Base-by-base conservation (phyloP, 768 basidiomycete genomes). In the Leccinum arenicola region DNA sequence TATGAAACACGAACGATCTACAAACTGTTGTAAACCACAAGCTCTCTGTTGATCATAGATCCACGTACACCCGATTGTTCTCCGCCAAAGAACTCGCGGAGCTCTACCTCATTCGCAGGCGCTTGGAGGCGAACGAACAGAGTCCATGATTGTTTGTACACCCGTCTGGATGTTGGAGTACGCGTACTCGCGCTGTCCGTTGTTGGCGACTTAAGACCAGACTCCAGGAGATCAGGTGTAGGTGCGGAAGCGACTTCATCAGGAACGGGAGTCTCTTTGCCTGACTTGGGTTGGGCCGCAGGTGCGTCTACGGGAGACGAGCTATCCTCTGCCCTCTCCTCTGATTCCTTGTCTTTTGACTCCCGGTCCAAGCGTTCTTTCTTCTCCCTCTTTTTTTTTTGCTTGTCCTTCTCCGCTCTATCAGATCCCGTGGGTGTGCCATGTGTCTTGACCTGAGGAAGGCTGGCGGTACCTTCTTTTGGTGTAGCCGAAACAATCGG, bases 141-240 rank as follows among this genome's bases (percentile, higher is more conserved):
- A 8, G 93, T 95, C 87, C 87, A 92, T 6, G 92, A 91, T 71
- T 91, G 84, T 43, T 89, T 80, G 29, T 82, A 76, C 0, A 83
- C 81, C 57, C 84, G 82, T 50, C 80, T 79, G 36, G 81, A 80
- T 55, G 85, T 89, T 19, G 92, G 92, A 27, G 92, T 93, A 56
- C 90, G 81, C 23, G 78, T 75, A 9, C 89, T 88, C 0, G 81
- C 71, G 33, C 84, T 84, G 55, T 85, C 86, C 27, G 83, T 81
- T 15, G 76, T 75, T 15, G 84, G 84, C 15, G 81, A 84, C 70
- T 84, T 87, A 55, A 80, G 69, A 51, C 78, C 80, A 58, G 54
- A 40, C 19, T 72, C 69, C 11, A 59, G 48, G 11, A 54, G 68
- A 25, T 73, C 71, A 27, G 75, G 68, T 4, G 64, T 67, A 10